phyloP scores from a whole-genome alignment of 2,329 filamentous ascomycete species.

The Hymenoscyphus albidus region DNA sequence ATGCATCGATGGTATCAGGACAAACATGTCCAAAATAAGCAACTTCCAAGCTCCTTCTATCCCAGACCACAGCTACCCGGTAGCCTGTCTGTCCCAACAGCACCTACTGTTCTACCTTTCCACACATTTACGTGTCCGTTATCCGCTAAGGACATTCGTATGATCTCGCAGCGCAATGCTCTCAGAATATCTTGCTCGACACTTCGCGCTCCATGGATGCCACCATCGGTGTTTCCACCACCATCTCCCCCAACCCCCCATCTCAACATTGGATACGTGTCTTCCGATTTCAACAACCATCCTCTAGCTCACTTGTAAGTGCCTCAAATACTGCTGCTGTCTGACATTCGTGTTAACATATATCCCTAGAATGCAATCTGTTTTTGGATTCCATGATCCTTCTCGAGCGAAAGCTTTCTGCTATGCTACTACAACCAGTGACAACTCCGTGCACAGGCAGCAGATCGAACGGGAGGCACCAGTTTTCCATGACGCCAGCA shows the following conservation, averaged over 20 bases:
- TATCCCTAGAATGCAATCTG: conserved; percentile 77
- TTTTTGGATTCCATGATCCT: conserved; percentile 85
- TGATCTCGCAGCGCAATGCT: conserved; percentile 93
- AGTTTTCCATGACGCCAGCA: conserved; percentile 82
- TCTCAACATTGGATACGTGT: conserved; percentile 92
- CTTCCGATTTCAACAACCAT: conserved; percentile 98
- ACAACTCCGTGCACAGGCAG: conserved; percentile 80
- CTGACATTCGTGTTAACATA: conserved; percentile 3
- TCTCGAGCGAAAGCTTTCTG: conserved; percentile 78
- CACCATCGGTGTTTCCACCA: conserved; percentile 75
- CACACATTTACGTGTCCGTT: conserved; percentile 96
- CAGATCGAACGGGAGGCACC: conserved; percentile 94
- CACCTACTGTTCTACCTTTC: conserved; percentile 92
- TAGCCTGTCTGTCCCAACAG: conserved; percentile 72
- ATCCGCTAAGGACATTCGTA: conserved; percentile 83
- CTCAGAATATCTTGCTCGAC: conserved; percentile 90
- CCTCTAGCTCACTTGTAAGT: conserved; percentile 80
- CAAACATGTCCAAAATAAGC: conserved; percentile 60
- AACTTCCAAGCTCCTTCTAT: conserved; percentile 59
- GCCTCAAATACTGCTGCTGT: conserved; percentile 2
- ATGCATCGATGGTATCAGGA: conserved; percentile 88
- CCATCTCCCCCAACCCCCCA: conserved; percentile 76
- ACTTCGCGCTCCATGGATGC: conserved; percentile 80
- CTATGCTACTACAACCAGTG: conserved; percentile 90
- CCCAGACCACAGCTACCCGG: conserved; percentile 68